A percentile compares a stretch with the other conserved stretches of the same genome.
These are phyloP conservation scores for Synchytrium microbalum DNA, from an alignment of 371 early-diverging fungal species.

Conservation along the genomic window DNA sequence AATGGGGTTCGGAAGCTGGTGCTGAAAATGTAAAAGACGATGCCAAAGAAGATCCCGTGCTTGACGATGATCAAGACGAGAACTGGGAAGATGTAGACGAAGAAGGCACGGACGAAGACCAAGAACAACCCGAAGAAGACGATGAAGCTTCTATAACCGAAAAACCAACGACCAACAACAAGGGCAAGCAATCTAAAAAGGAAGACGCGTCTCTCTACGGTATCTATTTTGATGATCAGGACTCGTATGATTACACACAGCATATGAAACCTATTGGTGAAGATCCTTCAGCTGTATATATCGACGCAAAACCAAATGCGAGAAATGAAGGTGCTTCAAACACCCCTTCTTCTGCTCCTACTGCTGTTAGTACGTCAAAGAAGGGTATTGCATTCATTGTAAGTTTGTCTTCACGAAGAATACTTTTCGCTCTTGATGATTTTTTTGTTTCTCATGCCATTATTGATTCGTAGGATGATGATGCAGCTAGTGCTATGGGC, in stretches of 20 bases:
- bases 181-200: slow-evolving; percentile 4
- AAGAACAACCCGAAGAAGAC: slow-evolving; percentile 1
- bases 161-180: slow-evolving; percentile 7
- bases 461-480: slow-evolving; percentile 15
- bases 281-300: slow-evolving; percentile 64
- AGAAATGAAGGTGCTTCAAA: background rate
- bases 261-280: slow-evolving; percentile 83
- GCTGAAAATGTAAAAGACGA: slow-evolving; percentile 14
- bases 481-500: slow-evolving; percentile 18
- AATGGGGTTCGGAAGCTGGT: slow-evolving; percentile 11
- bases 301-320: slow-evolving; percentile 48
- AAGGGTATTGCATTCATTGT: slow-evolving; percentile 35
- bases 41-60: slow-evolving; percentile 16
- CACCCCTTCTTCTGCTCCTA: background rate
- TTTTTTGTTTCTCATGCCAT: background rate
- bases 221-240: slow-evolving; percentile 72
- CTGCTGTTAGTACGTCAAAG: slow-evolving; percentile 26
- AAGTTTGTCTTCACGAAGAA: slow-evolving; percentile 1
- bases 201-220: slow-evolving; percentile 75
- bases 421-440: background rate
- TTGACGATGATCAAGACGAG: slow-evolving; percentile 19
- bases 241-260: slow-evolving; percentile 86
- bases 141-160: background rate
- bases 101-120: slow-evolving; percentile 12
- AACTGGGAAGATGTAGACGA: slow-evolving; percentile 14